phyloP scores from a whole-genome alignment of 73 alveolate genomes.

The Blepharisma stoltei region DNA sequence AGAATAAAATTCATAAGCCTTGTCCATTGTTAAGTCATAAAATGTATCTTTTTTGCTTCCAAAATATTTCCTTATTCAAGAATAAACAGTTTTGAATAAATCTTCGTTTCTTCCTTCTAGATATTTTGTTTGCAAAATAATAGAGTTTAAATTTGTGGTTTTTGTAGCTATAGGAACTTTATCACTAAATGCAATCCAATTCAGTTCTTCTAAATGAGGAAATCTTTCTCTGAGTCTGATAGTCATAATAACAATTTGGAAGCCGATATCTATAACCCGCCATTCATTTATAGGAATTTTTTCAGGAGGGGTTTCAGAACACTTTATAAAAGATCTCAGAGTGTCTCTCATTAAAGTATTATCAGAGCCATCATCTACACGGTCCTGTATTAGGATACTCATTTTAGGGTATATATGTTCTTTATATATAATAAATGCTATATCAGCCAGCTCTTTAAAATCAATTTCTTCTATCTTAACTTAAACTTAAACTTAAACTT shows the following conservation, averaged over 20 bases:
- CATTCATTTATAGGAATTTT: background rate
- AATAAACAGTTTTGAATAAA: background rate
- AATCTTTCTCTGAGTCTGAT: background rate
- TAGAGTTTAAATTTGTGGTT: background rate
- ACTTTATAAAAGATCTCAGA: no score
- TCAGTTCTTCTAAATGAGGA: background rate
- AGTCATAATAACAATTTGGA: background rate
- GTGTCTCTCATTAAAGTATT: no score
- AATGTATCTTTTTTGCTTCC: background rate
- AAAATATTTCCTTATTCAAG: no score
- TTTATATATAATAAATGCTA: slow-evolving; percentile 7
- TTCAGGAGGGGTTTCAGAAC: no score
- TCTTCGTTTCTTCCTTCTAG: slow-evolving; percentile 19
- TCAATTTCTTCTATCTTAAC: slow-evolving; percentile 26
- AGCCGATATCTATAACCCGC: background rate
- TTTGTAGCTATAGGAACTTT: no score
- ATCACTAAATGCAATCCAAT: background rate
- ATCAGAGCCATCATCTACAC: background rate
- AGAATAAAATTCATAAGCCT: slow-evolving; percentile 28
- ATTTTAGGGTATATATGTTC: background rate
- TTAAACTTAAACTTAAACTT: no score
- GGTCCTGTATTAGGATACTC: background rate
- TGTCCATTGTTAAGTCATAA: background rate
- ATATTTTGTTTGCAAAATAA: background rate
- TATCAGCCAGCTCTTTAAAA: background rate